These are phyloP conservation scores for Taphrina sp. DNA, from an alignment of 1,139 yeast genomes.

Conservation along the genomic window DNA sequence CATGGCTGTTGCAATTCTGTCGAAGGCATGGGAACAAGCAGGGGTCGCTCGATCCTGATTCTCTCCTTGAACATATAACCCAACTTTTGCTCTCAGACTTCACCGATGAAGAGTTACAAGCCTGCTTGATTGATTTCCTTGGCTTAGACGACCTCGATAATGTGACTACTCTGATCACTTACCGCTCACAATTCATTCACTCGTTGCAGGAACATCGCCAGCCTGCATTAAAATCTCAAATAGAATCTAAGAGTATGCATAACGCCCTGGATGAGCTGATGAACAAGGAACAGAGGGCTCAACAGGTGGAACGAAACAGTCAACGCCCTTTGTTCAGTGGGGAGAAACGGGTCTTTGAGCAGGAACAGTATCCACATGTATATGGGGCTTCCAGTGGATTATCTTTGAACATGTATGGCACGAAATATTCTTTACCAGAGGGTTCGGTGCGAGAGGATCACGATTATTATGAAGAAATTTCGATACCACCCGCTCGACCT, in stretches of 20 bases:
- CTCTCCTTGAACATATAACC: conserved; percentile 6
- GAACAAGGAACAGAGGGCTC: conserved; percentile 37
- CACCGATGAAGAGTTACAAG: conserved; percentile 62
- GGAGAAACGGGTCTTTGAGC: conserved; percentile 51
- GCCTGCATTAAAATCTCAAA: too few species aligned
- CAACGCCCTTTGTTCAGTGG: conserved; percentile 53
- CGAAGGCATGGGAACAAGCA: background rate
- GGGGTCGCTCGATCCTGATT: conserved; percentile 14
- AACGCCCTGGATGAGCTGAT: conserved; percentile 17
- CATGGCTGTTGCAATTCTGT: conserved; percentile 21
- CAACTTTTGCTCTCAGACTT: conserved; percentile 1
- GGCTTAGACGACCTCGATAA: conserved; percentile 85
- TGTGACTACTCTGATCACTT: conserved; percentile 62
- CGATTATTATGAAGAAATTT: conserved; percentile 71
- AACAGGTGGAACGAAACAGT: conserved; percentile 58
- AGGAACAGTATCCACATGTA: conserved; percentile 79
- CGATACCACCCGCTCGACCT: conserved; percentile 70
- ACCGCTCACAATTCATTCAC: conserved; percentile 43
- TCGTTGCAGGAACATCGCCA: conserved; percentile 35
- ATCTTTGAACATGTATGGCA: conserved; percentile 74
- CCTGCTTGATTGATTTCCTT: conserved; percentile 66
- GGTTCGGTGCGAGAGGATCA: conserved; percentile 68
- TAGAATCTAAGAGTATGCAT: too few species aligned
- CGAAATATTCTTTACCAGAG: conserved; percentile 70
- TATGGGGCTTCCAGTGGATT: conserved; percentile 66